Base-by-base conservation (phyloP, 441 rosid genomes). In the Brassica balearica region DNA sequence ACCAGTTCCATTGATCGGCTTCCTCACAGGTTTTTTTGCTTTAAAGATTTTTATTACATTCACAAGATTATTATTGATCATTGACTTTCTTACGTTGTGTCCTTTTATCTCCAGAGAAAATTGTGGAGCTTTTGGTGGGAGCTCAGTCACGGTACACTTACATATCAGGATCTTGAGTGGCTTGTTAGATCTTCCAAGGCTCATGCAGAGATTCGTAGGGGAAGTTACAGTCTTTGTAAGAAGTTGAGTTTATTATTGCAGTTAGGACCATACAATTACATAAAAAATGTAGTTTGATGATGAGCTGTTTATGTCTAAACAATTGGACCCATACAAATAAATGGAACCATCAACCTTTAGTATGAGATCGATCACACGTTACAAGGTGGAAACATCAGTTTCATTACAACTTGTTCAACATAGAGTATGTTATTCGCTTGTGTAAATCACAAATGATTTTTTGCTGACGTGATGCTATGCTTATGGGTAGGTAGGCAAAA, bases 141-240 rank as follows among this genome's bases (percentile, higher is more conserved):
- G 95, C 95, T 56, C 99, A 92, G 81, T 85, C 97, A 17, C 91
- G 96, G 66, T 93, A 91, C 83, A 89, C 96, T 1, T 93, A 91
- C 90, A 90, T 90, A 90, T 93, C 98, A 0, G 97, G 99, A 74
- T 92, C 99, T 0, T 95, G 82, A 88, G 68, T 60, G 27, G 17
- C 17, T 75, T 41, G n/a, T 23, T 15, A 15, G 17, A 15, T 15
- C 17, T 15, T 15, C 17, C 17, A 15, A 15, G 17, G 17, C 17
- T 15, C 17, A 15, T 15, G 17, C 17, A 15, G 17, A 15, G 17
- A 15, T 15, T 15, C 17, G 17, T 15, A 15, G 17, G 17, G 17
- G 17, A 15, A 15, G 17, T 15, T 56, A 12, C 19, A 17, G 19
- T 19, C 14, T 71, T 27, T 65, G 72, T 71, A 65, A 71, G 76